These are phyloP conservation scores for Tetrapisispora iriomotensis DNA, from an alignment of 805 yeast species.

Conservation along the genomic window DNA sequence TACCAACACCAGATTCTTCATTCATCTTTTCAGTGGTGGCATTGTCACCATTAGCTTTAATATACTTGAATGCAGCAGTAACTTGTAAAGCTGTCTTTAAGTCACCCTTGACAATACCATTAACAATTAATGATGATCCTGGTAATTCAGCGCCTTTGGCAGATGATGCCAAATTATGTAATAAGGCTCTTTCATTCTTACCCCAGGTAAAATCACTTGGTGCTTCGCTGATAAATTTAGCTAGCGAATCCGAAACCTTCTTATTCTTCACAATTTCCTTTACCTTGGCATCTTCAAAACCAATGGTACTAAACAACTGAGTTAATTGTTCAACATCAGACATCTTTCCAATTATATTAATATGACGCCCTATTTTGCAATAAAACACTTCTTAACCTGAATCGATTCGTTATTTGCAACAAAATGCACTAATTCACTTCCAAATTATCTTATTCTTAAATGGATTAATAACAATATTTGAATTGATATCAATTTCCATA, in stretches of 20 bases:
- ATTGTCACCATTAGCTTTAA: constrained; percentile 40
- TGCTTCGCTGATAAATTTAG: constrained; percentile 42
- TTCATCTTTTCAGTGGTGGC: constrained; percentile 46
- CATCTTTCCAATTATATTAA: constrained; percentile 9
- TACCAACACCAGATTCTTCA: constrained; percentile 71
- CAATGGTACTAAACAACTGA: constrained; percentile 34
- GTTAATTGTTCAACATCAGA: constrained; percentile 31
- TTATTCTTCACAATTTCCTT: constrained; percentile 77
- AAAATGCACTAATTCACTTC: too few relatives aligned
- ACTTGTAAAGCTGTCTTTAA: constrained; percentile 65
- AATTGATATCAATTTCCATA: too few relatives aligned
- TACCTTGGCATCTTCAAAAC: constrained; percentile 64
- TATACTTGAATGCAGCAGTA: constrained; percentile 68
- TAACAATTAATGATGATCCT: constrained; percentile 43
- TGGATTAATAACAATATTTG: too few relatives aligned
- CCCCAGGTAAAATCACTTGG: constrained; percentile 34
- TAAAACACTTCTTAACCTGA: too few relatives aligned
- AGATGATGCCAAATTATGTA: constrained; percentile 70
- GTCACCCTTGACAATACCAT: constrained; percentile 54
- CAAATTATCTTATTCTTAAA: too few relatives aligned
- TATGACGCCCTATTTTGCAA: too few relatives aligned
- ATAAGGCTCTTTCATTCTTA: constrained; percentile 50
- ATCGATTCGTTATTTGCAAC: too few relatives aligned
- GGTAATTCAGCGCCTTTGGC: constrained; percentile 45
- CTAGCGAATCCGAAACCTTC: constrained; percentile 67